Conservation (phyloP, 2,329 filamentous ascomycete genomes). For the Aspergillus novoparasiticus region DNA sequence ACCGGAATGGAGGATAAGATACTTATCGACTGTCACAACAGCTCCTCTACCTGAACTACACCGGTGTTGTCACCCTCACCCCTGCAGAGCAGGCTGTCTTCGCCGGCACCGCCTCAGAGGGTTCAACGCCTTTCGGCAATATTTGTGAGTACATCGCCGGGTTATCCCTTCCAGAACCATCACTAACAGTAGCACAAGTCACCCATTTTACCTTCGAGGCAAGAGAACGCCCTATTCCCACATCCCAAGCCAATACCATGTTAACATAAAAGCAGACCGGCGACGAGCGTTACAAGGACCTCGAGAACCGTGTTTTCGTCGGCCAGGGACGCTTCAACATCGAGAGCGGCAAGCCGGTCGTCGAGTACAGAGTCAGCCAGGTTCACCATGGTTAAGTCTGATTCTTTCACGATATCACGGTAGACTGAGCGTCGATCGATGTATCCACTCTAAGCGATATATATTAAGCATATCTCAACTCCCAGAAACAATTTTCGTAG, state of each 20-base stretch:
- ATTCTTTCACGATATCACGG: neutral
- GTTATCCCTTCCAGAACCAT: neutral
- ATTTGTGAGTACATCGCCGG: constrained; percentile 36
- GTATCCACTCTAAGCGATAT: neutral
- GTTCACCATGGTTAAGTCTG: constrained; percentile 29
- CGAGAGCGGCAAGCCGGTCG: constrained; percentile 39
- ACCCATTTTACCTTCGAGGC: constrained; percentile 43
- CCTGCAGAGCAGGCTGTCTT: constrained; percentile 38
- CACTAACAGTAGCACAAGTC: constrained; percentile 27
- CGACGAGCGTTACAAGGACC: constrained; percentile 43
- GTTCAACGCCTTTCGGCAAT: constrained; percentile 42
- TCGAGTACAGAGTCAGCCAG: constrained; percentile 48
- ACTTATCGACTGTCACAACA: constrained; percentile 13
- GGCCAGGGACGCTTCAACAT: constrained; percentile 44
- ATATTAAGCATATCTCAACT: neutral
- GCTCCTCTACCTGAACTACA: constrained; percentile 46
- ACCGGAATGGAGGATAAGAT: neutral
- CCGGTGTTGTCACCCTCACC: constrained; percentile 40
- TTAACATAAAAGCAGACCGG: constrained; percentile 36
- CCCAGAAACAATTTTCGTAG: neutral
- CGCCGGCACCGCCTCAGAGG: constrained; percentile 31
- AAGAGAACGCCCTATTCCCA: constrained; percentile 4
- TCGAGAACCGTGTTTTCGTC: constrained; percentile 46
- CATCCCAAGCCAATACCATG: neutral
- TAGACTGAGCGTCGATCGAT: neutral